Percentiles rank a stretch among this genome's conserved stretches.
phyloP scores from a whole-genome alignment of 2,329 filamentous ascomycete genomes.

The Apiospora phragmitis region DNA sequence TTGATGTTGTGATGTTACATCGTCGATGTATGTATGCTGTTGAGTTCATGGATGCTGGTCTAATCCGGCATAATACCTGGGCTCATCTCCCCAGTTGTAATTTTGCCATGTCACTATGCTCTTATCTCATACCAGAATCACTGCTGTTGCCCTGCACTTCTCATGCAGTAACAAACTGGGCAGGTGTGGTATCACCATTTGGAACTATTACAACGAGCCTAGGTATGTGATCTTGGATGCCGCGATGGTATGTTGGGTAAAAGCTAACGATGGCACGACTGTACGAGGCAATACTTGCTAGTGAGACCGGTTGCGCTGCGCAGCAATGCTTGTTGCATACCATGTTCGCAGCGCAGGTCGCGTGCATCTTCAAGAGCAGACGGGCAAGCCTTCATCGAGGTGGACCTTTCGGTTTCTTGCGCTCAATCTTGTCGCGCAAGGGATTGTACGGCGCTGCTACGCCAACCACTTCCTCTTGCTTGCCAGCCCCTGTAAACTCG shows the following conservation, averaged over 20 bases:
- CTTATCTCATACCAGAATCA: background rate
- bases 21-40: background rate
- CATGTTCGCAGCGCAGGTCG: background rate
- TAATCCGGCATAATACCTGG: background rate
- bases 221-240: background rate
- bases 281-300: background rate
- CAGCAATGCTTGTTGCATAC: background rate
- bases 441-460: conserved; percentile 60
- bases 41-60: background rate
- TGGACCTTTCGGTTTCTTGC: conserved; percentile 31
- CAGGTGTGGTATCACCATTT: background rate
- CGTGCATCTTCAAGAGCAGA: background rate
- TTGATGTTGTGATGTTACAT: background rate
- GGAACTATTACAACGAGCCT: background rate
- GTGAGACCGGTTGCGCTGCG: background rate
- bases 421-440: conserved; percentile 47
- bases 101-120: background rate
- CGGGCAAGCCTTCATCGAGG: conserved; percentile 16
- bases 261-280: background rate
- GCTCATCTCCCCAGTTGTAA: background rate
- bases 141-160: background rate
- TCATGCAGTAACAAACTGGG: background rate
- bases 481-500: conserved; percentile 44
- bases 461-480: conserved; percentile 47
- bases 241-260: background rate